phyloP scores from a whole-genome alignment of 2,329 filamentous ascomycete genomes.

The Arthrinium puccinioides region DNA sequence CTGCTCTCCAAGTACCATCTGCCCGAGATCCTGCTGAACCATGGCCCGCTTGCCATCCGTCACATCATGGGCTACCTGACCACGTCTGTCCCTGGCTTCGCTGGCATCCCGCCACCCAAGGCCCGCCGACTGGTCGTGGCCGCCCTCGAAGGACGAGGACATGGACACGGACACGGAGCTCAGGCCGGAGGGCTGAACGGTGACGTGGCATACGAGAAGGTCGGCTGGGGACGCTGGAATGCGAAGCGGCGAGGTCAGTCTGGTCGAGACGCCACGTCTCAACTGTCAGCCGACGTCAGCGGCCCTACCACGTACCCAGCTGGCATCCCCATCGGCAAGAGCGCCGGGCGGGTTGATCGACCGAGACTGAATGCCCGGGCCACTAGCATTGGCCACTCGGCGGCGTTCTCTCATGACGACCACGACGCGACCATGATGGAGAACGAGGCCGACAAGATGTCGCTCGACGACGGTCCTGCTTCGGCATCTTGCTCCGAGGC shows the following conservation, averaged over 20 bases:
- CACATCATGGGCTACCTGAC: conserved; percentile 94
- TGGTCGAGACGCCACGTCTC: conserved; percentile 32
- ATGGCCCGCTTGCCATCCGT: conserved; percentile 88
- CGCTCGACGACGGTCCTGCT: conserved; percentile 62
- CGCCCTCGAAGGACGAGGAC: conserved; percentile 73
- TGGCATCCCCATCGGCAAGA: conserved; percentile 51
- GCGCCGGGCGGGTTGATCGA: conserved; percentile 35
- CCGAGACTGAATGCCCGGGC: conserved; percentile 42
- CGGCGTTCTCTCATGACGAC: conserved; percentile 68
- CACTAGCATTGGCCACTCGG: conserved; percentile 62
- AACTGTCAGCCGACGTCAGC: conserved; percentile 32
- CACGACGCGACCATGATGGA: conserved; percentile 63
- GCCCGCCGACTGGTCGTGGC: conserved; percentile 87
- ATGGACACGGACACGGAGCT: conserved; percentile 37
- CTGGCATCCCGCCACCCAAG: conserved; percentile 80
- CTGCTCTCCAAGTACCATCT: conserved; percentile 87
- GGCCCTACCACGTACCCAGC: conserved; percentile 34
- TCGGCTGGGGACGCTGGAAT: conserved; percentile 96
- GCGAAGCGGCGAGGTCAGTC: conserved; percentile 66
- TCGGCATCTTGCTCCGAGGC: conserved; percentile 74
- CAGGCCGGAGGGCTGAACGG: conserved; percentile 51
- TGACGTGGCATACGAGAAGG: conserved; percentile 84
- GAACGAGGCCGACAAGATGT: conserved; percentile 93
- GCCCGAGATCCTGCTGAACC: conserved; percentile 79
- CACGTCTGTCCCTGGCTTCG: conserved; percentile 87